These are phyloP conservation scores for Podospora pseudoanserina DNA, from an alignment of 495 filamentous ascomycete genomes.

Conservation along the genomic window DNA sequence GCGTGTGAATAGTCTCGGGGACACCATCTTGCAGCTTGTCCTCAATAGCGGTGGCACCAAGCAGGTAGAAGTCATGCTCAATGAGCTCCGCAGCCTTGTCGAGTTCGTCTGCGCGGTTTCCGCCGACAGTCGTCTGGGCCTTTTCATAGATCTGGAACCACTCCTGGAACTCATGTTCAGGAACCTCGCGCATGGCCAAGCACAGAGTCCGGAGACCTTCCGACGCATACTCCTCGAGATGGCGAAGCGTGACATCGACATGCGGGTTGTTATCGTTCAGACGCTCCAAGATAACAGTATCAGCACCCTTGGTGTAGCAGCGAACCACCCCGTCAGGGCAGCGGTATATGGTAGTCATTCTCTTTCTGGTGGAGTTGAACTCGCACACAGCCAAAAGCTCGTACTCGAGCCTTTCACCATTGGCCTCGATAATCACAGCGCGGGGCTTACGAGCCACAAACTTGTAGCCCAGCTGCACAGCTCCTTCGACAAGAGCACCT, in stretches of 20 bases:
- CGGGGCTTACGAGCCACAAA: conserved; percentile 89
- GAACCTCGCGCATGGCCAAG: conserved; percentile 89
- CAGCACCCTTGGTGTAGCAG: conserved; percentile 93
- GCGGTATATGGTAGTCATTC: conserved; percentile 96
- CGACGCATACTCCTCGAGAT: conserved; percentile 96
- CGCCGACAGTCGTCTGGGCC: conserved; percentile 84
- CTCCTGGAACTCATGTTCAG: conserved; percentile 84
- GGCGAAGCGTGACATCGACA: conserved; percentile 81
- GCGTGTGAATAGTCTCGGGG: conserved; percentile 95
- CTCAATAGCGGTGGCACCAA: conserved; percentile 97
- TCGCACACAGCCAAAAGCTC: conserved; percentile 95
- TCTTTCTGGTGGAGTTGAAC: conserved; percentile 96
- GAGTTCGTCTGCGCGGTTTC: conserved; percentile 88
- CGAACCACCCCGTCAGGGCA: conserved; percentile 95
- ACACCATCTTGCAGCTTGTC: conserved; percentile 97
- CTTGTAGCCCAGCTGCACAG: conserved; percentile 75
- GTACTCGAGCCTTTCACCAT: conserved; percentile 71
- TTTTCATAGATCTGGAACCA: conserved; percentile 87
- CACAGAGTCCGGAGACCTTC: conserved; percentile 95
- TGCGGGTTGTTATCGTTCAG: conserved; percentile 74
- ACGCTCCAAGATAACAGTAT: conserved; percentile 94
- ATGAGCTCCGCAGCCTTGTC: conserved; percentile 97
- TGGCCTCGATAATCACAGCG: conserved; percentile 73
- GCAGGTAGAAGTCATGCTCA: conserved; percentile 82
- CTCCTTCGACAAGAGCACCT: conserved; percentile 92